A percentile compares a stretch with the other conserved stretches of the same genome.
Evolutionary conservation across 2,329 filamentous ascomycete species (phyloP).

Genomic region (Ascocoryne sarcoides): DNA sequence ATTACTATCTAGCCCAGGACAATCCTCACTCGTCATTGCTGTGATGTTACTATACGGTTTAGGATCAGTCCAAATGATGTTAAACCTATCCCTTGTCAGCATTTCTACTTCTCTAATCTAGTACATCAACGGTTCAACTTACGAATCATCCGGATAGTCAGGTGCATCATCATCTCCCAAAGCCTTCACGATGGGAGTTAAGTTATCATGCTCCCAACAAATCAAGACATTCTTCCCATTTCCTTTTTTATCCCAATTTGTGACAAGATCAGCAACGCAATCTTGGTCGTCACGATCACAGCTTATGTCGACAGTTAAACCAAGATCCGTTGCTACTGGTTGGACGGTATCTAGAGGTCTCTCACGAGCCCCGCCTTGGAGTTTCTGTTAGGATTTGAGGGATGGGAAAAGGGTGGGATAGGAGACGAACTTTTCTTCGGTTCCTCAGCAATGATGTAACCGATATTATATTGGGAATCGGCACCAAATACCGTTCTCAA

Average conservation of each 20-base stretch:
- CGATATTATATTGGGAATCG: slow-evolving; percentile 44
- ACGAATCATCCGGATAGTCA: slow-evolving; percentile 41
- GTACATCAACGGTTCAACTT: slow-evolving; percentile 13
- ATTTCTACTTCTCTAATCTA: neutral
- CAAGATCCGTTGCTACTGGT: slow-evolving; percentile 47
- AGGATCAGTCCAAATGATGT: slow-evolving; percentile 51
- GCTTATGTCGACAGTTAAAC: slow-evolving; percentile 43
- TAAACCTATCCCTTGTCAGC: slow-evolving; percentile 30
- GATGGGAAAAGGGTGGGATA: neutral
- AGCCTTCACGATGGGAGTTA: slow-evolving; percentile 42
- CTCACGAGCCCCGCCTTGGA: slow-evolving; percentile 39
- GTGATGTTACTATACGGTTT: slow-evolving; percentile 40
- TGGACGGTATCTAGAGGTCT: slow-evolving; percentile 49
- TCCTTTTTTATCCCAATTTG: slow-evolving; percentile 39
- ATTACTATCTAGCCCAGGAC: slow-evolving; percentile 44
- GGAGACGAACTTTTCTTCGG: slow-evolving; percentile 38
- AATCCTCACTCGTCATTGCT: slow-evolving; percentile 39
- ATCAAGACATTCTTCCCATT: slow-evolving; percentile 48
- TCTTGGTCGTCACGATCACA: slow-evolving; percentile 47
- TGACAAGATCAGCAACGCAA: slow-evolving; percentile 44
- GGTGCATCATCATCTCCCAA: slow-evolving; percentile 43
- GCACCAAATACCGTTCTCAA: slow-evolving; percentile 47
- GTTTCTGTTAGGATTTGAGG: too few relatives aligned
- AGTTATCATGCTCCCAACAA: slow-evolving; percentile 49
- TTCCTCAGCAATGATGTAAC: slow-evolving; percentile 47